Conservation (phyloP, 352 stramenopile genomes). For the Phytophthora fragariae region DNA sequence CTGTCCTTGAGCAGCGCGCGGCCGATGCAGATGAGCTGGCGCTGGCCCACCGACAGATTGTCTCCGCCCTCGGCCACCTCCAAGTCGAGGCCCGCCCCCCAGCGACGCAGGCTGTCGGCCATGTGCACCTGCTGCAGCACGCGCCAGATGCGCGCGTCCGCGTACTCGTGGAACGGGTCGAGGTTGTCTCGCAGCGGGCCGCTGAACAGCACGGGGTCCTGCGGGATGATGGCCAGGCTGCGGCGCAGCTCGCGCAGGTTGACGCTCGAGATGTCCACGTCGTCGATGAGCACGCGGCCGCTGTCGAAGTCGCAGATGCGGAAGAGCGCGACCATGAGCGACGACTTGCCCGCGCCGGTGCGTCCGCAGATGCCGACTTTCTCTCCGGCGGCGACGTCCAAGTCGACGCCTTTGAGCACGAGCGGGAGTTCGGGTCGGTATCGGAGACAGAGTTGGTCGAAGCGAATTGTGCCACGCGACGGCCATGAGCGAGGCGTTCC, state of each 20-base stretch:
- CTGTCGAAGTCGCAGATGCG: constrained; percentile 57
- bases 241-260: constrained; percentile 42
- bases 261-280: constrained; percentile 67
- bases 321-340: constrained; percentile 52
- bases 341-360: constrained; percentile 57
- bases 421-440: constrained; percentile 55
- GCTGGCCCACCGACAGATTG: constrained; percentile 88
- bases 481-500: constrained; percentile 28
- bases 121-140: constrained; percentile 77
- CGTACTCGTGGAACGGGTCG: constrained; percentile 90
- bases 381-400: constrained; percentile 49
- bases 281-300: constrained; percentile 89
- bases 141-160: constrained; percentile 71
- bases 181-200: constrained; percentile 92
- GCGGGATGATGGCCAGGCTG: constrained; percentile 60
- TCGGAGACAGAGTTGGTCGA: constrained; percentile 36
- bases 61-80: constrained; percentile 91
- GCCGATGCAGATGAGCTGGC: constrained; percentile 96
- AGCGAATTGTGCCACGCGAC: constrained; percentile 26
- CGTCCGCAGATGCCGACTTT: constrained; percentile 70
- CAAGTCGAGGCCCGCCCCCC: constrained; percentile 78
- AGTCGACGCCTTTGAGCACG: constrained; percentile 44
- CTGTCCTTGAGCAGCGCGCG: constrained; percentile 92
- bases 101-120: constrained; percentile 55
- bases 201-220: constrained; percentile 93